These are phyloP conservation scores for Taxillus chinensis DNA, from an alignment of 164 flowering plant genomes.

Conservation along the genomic window DNA sequence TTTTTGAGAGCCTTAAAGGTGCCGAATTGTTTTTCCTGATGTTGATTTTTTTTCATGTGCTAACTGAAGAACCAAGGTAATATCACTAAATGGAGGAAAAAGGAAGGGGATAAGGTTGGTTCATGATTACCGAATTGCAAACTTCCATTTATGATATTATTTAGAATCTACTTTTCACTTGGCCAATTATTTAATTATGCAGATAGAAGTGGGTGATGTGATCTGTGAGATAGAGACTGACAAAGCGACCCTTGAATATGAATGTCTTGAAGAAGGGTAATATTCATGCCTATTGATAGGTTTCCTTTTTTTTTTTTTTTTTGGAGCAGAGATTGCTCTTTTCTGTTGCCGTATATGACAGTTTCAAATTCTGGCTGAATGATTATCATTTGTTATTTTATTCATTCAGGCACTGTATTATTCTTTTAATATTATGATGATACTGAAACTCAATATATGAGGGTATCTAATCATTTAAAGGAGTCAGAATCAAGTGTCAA, in stretches of 20 bases:
- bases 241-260: background rate
- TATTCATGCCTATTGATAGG: background rate
- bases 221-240: background rate
- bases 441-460: background rate
- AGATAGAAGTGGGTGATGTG: constrained; percentile 1
- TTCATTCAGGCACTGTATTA: background rate
- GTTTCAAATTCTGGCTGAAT: background rate
- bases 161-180: background rate
- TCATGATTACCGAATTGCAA: background rate
- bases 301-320: background rate
- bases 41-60: background rate
- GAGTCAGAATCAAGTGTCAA: background rate
- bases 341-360: background rate
- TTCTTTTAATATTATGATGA: background rate
- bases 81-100: background rate
- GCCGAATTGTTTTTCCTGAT: background rate
- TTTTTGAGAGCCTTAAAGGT: background rate
- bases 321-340: background rate
- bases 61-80: constrained; percentile 1
- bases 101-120: background rate
- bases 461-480: background rate
- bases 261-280: background rate
- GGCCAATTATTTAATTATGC: background rate
- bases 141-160: background rate
- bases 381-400: background rate